phyloP scores from a whole-genome alignment of 2,329 filamentous ascomycete species.

The Stagonosporopsis vannaccii region DNA sequence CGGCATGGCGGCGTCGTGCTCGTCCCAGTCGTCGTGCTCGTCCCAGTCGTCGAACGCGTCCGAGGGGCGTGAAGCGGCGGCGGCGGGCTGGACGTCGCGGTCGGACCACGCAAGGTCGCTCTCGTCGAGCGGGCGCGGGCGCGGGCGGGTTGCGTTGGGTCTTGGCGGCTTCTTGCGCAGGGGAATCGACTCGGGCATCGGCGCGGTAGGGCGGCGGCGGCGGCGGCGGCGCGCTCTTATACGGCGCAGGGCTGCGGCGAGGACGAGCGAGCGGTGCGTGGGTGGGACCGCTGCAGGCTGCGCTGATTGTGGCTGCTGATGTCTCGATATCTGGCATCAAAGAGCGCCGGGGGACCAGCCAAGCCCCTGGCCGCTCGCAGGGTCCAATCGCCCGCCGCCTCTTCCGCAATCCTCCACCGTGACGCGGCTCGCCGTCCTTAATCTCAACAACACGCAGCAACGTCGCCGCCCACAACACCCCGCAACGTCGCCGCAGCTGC shows the following conservation, averaged over 20 bases:
- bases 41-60: conserved; percentile 56
- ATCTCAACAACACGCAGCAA: conserved; percentile 5
- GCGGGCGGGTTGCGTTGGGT: conserved; percentile 18
- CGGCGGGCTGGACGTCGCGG: conserved; percentile 30
- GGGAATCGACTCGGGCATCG: conserved; percentile 49
- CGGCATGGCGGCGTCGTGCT: conserved; percentile 56
- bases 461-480: too few relatives aligned
- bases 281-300: conserved; percentile 25
- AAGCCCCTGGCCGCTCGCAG: not conserved
- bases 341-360: not conserved
- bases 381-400: conserved; percentile 10
- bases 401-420: conserved; percentile 5
- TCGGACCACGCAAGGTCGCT: conserved; percentile 21
- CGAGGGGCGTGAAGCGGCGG: conserved; percentile 32
- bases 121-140: conserved; percentile 19
- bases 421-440: conserved; percentile 6
- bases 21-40: conserved; percentile 54
- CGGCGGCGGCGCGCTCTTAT: conserved; percentile 7
- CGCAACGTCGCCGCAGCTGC: too few relatives aligned
- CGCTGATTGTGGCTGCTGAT: conserved; percentile 19
- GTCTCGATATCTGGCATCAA: conserved; percentile 11
- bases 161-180: conserved; percentile 39
- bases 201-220: conserved; percentile 29
- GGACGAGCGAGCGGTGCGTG: conserved; percentile 1
- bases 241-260: not conserved